phyloP scores from a whole-genome alignment of 208 protist genomes.

The Trypanosoma theileri region DNA sequence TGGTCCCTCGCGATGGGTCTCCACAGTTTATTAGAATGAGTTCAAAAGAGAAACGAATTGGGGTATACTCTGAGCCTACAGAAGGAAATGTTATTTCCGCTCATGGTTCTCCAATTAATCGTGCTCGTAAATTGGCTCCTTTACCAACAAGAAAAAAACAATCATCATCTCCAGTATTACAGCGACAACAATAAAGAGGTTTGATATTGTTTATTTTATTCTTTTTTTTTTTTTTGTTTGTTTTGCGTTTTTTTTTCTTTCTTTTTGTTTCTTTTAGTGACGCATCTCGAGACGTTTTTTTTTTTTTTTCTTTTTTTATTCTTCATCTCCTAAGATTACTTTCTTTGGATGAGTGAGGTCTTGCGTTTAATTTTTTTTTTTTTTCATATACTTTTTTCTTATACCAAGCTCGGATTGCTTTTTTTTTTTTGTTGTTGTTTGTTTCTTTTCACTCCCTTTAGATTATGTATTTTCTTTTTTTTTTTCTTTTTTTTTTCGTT shows the following conservation, averaged over 20 bases:
- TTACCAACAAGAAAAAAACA: constrained; percentile 2
- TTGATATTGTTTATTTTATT: not conserved
- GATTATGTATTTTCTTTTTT: no score
- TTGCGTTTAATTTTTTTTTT: no score
- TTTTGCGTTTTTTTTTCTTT: not conserved
- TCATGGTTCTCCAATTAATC: not conserved
- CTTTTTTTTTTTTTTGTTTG: not conserved
- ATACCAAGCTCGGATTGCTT: no score
- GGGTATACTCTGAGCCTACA: not conserved
- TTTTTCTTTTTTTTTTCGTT: not conserved
- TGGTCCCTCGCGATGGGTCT: not conserved
- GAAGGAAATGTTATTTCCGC: not conserved
- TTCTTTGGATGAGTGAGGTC: not conserved
- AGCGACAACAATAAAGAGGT: not conserved
- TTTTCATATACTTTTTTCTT: no score
- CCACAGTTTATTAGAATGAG: not conserved
- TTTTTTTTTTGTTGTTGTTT: no score
- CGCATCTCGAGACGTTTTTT: not conserved
- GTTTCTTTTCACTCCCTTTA: no score
- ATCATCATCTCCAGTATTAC: not conserved
- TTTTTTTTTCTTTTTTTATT: not conserved
- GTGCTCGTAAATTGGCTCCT: constrained; percentile 15
- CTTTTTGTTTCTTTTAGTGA: no score
- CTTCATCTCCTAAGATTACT: not conserved
- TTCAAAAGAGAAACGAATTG: not conserved